phyloP scores from a whole-genome alignment of 148 eudicot genomes.

The Heliamphora exappendiculata region DNA sequence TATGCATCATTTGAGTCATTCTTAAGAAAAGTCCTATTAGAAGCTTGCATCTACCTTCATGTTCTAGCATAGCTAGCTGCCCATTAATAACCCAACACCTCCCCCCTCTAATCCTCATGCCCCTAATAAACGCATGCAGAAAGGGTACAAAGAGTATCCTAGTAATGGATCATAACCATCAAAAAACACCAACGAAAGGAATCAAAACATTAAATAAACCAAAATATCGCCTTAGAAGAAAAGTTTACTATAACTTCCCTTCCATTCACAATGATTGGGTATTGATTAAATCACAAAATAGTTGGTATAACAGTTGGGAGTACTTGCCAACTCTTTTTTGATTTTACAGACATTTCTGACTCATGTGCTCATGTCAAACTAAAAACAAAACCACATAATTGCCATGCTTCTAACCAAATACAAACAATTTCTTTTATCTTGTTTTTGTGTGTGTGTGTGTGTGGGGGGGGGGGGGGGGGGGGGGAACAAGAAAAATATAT shows the following conservation, averaged over 20 bases:
- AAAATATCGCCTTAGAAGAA: neutral
- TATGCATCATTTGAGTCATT: neutral
- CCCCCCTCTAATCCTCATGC: neutral
- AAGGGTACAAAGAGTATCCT: neutral
- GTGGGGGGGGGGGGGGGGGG: neutral
- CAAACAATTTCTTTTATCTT: neutral
- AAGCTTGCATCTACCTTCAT: slow-evolving; percentile 1
- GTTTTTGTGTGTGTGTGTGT: neutral
- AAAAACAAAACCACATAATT: neutral
- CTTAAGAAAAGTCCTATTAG: neutral
- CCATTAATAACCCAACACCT: neutral
- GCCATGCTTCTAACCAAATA: neutral
- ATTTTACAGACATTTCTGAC: neutral
- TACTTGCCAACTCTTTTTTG: neutral
- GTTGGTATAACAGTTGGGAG: neutral
- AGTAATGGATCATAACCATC: neutral
- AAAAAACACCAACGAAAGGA: neutral
- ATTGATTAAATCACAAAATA: neutral
- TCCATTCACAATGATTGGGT: neutral
- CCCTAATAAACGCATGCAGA: neutral
- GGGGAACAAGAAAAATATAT: neutral
- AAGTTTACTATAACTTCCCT: neutral
- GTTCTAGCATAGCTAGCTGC: neutral
- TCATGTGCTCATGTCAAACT: neutral
- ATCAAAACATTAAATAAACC: neutral